These are phyloP conservation scores for Aspergillus egyptiacus DNA, from an alignment of 495 filamentous ascomycete genomes.

Conservation along the genomic window DNA sequence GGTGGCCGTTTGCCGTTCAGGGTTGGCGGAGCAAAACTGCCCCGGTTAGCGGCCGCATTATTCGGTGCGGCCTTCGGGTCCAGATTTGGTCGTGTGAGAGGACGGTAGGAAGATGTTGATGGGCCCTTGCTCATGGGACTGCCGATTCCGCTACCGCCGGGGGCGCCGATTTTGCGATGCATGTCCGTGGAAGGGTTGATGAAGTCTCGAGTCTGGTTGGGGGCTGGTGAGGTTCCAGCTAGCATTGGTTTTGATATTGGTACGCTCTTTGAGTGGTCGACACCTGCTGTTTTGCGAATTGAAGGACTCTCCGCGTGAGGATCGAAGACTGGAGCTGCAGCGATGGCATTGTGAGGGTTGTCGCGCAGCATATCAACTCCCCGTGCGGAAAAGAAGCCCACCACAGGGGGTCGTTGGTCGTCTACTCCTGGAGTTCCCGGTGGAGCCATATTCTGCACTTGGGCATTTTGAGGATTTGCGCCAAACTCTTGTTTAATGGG, in stretches of 20 bases:
- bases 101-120: slow-evolving; percentile 39
- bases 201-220: slow-evolving; percentile 41
- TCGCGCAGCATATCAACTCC: slow-evolving; percentile 51
- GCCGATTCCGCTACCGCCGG: slow-evolving; percentile 37
- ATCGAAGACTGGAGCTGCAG: slow-evolving; percentile 62
- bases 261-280: slow-evolving; percentile 70
- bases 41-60: slow-evolving; percentile 16
- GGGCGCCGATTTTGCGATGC: slow-evolving; percentile 67
- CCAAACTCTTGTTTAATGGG: slow-evolving; percentile 26
- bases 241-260: slow-evolving; percentile 51
- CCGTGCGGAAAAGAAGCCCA: slow-evolving; percentile 73
- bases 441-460: slow-evolving; percentile 29
- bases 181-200: slow-evolving; percentile 66
- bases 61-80: slow-evolving; percentile 25
- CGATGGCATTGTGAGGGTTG: slow-evolving; percentile 31
- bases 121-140: slow-evolving; percentile 36
- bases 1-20: slow-evolving; percentile 43
- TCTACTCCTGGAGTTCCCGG: slow-evolving; percentile 10
- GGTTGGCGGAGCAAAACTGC: slow-evolving; percentile 28
- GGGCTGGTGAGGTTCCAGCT: slow-evolving; percentile 23
- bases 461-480: slow-evolving; percentile 19
- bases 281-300: slow-evolving; percentile 82
- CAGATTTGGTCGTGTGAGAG: slow-evolving; percentile 37
- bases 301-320: slow-evolving; percentile 78
- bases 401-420: slow-evolving; percentile 24